Conservation (phyloP, 805 yeast species). For the Kuraishia cidri region DNA sequence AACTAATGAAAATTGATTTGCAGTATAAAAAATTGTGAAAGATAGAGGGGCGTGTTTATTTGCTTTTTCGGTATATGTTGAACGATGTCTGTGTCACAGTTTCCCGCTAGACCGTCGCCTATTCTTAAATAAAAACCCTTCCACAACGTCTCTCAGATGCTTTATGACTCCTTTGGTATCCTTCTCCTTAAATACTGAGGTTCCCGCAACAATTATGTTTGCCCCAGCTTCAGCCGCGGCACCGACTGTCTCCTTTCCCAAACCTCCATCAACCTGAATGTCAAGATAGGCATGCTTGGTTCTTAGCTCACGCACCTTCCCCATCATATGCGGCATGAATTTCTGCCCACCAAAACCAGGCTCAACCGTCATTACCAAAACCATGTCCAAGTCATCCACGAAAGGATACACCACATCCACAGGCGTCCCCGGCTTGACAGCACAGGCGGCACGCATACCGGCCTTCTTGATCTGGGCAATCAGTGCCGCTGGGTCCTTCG, state of each 20-base stretch:
- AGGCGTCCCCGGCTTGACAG: conserved; percentile 87
- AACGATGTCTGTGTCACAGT: too few species aligned
- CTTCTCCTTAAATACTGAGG: conserved; percentile 78
- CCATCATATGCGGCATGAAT: conserved; percentile 94
- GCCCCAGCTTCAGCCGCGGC: conserved; percentile 94
- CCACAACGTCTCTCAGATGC: conserved; percentile 56
- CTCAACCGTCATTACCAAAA: conserved; percentile 95
- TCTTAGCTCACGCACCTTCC: conserved; percentile 78
- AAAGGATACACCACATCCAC: conserved; percentile 72
- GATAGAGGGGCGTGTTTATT: too few species aligned
- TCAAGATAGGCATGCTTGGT: conserved; percentile 65
- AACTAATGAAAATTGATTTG: too few species aligned
- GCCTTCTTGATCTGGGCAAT: conserved; percentile 64
- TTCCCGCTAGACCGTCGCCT: too few species aligned
- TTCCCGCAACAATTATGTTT: conserved; percentile 95
- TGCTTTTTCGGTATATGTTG: too few species aligned
- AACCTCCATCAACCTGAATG: conserved; percentile 95
- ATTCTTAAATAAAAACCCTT: conserved; percentile 34
- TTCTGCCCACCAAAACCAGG: conserved; percentile 99
- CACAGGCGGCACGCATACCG: conserved; percentile 89
- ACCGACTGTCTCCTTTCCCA: conserved; percentile 76
- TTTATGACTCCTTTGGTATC: conserved; percentile 70
- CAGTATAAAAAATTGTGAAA: too few species aligned
- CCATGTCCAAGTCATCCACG: conserved; percentile 80
- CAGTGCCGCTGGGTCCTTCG: conserved; percentile 64